Percentiles rank a stretch among this genome's conserved stretches.
phyloP scores from a whole-genome alignment of 2,329 filamentous ascomycete species.

The Mollisiaceae sp. region DNA sequence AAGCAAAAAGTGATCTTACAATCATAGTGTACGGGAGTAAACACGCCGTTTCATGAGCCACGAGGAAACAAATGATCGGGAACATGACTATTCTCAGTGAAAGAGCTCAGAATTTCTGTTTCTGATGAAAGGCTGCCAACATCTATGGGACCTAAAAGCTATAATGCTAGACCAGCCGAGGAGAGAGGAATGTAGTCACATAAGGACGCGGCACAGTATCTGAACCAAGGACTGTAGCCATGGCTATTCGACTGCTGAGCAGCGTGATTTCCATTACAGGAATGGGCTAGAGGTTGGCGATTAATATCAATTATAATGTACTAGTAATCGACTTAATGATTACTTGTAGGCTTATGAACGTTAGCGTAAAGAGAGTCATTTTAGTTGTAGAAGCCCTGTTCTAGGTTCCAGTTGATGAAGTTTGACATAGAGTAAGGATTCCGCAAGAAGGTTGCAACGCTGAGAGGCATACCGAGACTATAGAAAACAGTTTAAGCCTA shows the following conservation, averaged over 20 bases:
- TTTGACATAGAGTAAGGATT: constrained; percentile 55
- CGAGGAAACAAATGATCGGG: constrained; percentile 60
- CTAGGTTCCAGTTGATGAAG: constrained; percentile 62
- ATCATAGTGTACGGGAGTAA: constrained; percentile 57
- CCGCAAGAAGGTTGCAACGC: constrained; percentile 54
- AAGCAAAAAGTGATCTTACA: too few relatives aligned
- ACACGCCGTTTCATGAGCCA: constrained; percentile 57
- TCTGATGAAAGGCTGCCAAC: constrained; percentile 56
- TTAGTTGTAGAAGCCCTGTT: constrained; percentile 60
- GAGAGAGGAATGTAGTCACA: constrained; percentile 52
- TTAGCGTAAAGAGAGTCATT: constrained; percentile 56
- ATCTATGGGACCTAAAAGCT: constrained; percentile 53
- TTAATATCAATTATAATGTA: not conserved
- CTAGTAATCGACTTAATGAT: constrained; percentile 40
- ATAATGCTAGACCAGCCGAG: constrained; percentile 57
- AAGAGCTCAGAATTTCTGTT: constrained; percentile 61
- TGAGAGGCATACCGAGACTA: not conserved
- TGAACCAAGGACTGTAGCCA: constrained; percentile 51
- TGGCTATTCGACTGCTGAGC: constrained; percentile 50
- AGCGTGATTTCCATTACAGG: constrained; percentile 52
- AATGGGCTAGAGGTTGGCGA: constrained; percentile 51
- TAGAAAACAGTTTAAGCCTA: not conserved
- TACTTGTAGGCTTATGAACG: constrained; percentile 57
- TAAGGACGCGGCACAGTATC: constrained; percentile 45
- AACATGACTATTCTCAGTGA: constrained; percentile 63